These are phyloP conservation scores for Pulveroboletus sp. DNA, from an alignment of 768 basidiomycete species.

Conservation along the genomic window DNA sequence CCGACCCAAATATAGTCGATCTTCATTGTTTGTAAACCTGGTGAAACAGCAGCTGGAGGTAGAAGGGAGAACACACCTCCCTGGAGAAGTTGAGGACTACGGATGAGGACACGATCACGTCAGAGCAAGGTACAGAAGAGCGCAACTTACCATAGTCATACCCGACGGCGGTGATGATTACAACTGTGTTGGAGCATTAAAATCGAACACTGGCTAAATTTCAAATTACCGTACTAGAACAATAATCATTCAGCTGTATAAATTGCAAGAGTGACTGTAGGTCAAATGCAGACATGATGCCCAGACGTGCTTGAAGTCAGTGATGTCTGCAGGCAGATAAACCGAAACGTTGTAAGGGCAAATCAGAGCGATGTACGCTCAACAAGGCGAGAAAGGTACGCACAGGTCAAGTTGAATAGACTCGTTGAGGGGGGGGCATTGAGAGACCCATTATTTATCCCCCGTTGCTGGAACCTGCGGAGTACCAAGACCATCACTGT, in stretches of 20 bases:
- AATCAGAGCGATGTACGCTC: no score
- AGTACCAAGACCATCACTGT: no score
- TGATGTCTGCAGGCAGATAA: no score
- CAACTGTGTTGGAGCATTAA: background rate
- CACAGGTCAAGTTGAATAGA: no score
- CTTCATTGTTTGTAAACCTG: background rate
- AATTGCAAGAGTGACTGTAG: background rate
- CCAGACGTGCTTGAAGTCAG: no score
- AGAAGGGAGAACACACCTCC: background rate
- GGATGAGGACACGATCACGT: background rate
- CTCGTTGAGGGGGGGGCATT: no score
- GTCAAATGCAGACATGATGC: background rate
- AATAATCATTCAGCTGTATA: background rate
- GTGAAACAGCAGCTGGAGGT: no score
- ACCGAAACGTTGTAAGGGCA: no score
- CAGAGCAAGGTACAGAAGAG: no score
- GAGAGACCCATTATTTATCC: no score
- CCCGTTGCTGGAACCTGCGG: no score
- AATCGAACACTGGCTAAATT: background rate
- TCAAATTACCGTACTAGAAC: background rate
- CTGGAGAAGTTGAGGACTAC: conserved; percentile 2
- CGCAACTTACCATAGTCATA: background rate
- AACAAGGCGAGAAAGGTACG: no score
- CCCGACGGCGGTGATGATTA: background rate
- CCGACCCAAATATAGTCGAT: conserved; percentile 4